Base-by-base conservation (phyloP, 352 stramenopile genomes). In the Pythium insidiosum region DNA sequence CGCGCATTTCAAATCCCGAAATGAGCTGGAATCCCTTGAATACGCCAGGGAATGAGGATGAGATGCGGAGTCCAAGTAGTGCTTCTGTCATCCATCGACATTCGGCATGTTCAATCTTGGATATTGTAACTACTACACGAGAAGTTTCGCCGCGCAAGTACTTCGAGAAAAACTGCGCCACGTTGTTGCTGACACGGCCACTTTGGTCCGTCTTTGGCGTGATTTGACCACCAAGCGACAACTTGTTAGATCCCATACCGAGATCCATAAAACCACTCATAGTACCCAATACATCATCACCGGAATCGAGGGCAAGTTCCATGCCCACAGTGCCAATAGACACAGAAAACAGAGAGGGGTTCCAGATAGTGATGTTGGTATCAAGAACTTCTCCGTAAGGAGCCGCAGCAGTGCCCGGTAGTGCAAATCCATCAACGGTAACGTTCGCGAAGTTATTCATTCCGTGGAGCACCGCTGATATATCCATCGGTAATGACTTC, bases 51-150 rank as follows among this genome's bases (percentile, higher is more conserved):
- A 90, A 87, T 4, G 51, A 66, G 3, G 77, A 81, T 18, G 38
- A 44, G 37, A 90, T 86, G 31, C 66, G 70, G 38, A 90, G 53
- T 6, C 72, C 72, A 5, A 84, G 20, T 6, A 90, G 40, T 19
- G 72, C 77, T 15, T 75, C 54, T 37, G 63, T 63, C 57, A 90
- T 62, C 77, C 77, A 90, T 12, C 76, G 21, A 46, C 77, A 90
- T 20, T 64, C 55, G 2, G 35, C 13, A 46, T 79, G 77, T 47
- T 86, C 50, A 0, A 68, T 69, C 6, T 40, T 48, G 11, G 58
- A 61, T 26, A 90, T 79, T 11, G 50, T 66, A 15, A 84, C 77
- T 37, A 54, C 44, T 7, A 90, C 47, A n/a, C 53, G 63, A 18
- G 73, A 86, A n/a, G 58, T 56, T 16, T 71, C 57, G 1, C 77